Percentiles rank a stretch among this genome's conserved stretches.
phyloP scores from a whole-genome alignment of 192 early-diverging fungal genomes.

The Podila epicladia region DNA sequence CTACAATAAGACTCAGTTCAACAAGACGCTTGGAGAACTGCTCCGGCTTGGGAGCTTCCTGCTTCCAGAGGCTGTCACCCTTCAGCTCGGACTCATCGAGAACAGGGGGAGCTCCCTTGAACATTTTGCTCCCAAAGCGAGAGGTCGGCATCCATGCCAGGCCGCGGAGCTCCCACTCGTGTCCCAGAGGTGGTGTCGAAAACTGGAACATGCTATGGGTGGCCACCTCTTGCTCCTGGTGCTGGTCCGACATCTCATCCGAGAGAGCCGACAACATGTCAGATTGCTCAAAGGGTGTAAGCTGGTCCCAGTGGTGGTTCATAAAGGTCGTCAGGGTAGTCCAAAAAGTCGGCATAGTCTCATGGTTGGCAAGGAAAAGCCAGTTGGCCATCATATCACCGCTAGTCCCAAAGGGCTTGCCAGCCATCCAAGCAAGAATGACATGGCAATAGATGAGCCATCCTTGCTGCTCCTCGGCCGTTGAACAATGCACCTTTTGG shows the following conservation, averaged over 20 bases:
- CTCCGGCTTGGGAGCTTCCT: slow-evolving; percentile 27
- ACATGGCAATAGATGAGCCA: slow-evolving; percentile 61
- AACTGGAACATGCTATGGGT: slow-evolving; percentile 22
- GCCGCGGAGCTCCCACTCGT: slow-evolving; percentile 62
- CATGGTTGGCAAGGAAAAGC: slow-evolving; percentile 21
- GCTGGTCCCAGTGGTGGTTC: slow-evolving; percentile 35
- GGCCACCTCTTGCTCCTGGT: not conserved
- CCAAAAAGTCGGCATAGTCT: slow-evolving; percentile 42
- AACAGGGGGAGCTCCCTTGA: slow-evolving; percentile 18
- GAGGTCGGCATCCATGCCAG: slow-evolving; percentile 54
- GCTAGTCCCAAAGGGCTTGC: slow-evolving; percentile 38
- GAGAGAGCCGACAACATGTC: slow-evolving; percentile 42
- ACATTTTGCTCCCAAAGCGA: slow-evolving; percentile 20
- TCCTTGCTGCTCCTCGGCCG: slow-evolving; percentile 35
- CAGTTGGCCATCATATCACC: slow-evolving; percentile 30
- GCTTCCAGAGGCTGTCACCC: slow-evolving; percentile 35
- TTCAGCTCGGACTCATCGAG: slow-evolving; percentile 36
- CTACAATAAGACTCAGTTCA: slow-evolving; percentile 38
- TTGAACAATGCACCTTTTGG: slow-evolving; percentile 12
- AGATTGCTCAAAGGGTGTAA: slow-evolving; percentile 50
- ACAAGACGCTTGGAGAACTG: slow-evolving; percentile 33
- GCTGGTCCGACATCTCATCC: slow-evolving; percentile 19
- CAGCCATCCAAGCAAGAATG: slow-evolving; percentile 64
- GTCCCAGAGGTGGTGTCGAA: slow-evolving; percentile 51
- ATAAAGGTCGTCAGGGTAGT: slow-evolving; percentile 43